A percentile compares a stretch with the other conserved stretches of the same genome.
phyloP scores from a whole-genome alignment of 2,329 filamentous ascomycete genomes.

The Colletotrichum camelliae region DNA sequence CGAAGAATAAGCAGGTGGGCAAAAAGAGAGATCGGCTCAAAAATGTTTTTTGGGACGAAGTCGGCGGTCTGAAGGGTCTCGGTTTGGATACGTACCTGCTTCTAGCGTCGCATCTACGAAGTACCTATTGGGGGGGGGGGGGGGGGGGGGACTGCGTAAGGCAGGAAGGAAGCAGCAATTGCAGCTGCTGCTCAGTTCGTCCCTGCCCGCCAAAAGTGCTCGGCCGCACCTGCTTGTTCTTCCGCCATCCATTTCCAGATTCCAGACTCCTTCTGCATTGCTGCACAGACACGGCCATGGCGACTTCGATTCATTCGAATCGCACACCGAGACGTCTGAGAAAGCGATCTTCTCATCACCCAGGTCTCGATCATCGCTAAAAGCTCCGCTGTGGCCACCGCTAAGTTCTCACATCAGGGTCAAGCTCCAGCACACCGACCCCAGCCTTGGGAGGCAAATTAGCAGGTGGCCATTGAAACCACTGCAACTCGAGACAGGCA shows the following conservation, averaged over 20 bases:
- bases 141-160: not conserved
- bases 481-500: not conserved
- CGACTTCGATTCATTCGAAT: not conserved
- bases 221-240: not conserved
- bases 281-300: constrained; percentile 2
- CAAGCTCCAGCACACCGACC: not conserved
- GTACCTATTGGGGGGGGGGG: not conserved
- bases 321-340: not conserved
- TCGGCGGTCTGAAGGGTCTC: constrained; percentile 13
- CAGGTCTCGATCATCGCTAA: not conserved
- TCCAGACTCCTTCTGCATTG: not conserved
- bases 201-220: not conserved
- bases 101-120: not conserved
- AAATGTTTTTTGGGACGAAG: constrained; percentile 11
- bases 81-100: not conserved
- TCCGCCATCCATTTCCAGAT: not conserved
- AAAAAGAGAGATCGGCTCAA: not conserved
- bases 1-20: not conserved
- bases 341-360: not conserved
- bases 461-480: not conserved
- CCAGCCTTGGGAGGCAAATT: not conserved
- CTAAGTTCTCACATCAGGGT: not conserved
- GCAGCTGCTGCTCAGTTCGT: not conserved
- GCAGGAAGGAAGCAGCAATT: not conserved
- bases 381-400: not conserved